Conservation (phyloP, 2,329 filamentous ascomycete genomes). For the Pseudocercospora pini-densiflorae region DNA sequence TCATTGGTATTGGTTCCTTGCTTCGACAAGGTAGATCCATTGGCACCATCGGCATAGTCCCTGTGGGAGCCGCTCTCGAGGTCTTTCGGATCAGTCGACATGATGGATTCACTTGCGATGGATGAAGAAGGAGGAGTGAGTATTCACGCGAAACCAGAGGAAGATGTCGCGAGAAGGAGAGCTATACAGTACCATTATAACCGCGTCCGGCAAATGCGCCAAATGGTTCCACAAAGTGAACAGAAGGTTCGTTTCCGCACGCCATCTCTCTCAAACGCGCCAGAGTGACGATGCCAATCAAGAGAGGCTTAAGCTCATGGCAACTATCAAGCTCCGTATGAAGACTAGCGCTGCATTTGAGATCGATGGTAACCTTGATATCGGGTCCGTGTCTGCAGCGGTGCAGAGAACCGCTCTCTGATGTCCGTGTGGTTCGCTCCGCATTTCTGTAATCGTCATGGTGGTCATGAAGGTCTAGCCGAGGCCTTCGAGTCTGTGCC, state of each 20-base stretch:
- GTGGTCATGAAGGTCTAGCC: not conserved
- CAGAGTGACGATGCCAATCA: not conserved
- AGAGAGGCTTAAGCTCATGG: not conserved
- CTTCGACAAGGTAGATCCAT: not conserved
- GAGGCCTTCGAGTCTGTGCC: not conserved
- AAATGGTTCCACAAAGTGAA: not conserved
- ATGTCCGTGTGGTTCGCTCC: not conserved
- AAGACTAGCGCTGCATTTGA: not conserved
- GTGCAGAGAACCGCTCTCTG: not conserved
- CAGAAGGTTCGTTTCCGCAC: not conserved
- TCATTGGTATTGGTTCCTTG: not conserved
- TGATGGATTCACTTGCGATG: not conserved
- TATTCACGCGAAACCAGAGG: not conserved
- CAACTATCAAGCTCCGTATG: not conserved
- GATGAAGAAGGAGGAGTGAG: not conserved
- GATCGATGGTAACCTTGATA: not conserved
- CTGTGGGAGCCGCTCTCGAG: constrained; percentile 4
- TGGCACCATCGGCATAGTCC: constrained; percentile 5
- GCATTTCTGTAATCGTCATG: not conserved
- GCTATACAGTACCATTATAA: not conserved
- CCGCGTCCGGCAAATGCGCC: constrained; percentile 1
- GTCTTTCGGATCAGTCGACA: not conserved
- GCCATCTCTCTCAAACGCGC: not conserved
- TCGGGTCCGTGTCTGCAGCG: not conserved
- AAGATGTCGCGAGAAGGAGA: not conserved